Conservation (phyloP, 2,329 filamentous ascomycete species). For the Botrytis aclada region DNA sequence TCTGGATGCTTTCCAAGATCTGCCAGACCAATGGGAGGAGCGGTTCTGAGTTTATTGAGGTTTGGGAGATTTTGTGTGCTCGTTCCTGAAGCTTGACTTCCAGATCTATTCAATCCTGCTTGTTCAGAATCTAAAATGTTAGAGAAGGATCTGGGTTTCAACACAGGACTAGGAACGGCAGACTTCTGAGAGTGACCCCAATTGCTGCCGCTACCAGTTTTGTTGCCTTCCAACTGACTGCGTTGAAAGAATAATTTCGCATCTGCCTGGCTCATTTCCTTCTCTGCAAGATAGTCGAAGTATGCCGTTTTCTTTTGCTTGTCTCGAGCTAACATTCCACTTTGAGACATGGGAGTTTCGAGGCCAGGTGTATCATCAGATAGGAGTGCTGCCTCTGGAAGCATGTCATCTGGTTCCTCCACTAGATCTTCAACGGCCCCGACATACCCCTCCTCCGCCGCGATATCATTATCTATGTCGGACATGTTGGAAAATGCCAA, state of each 20-base stretch:
- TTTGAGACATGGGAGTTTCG: slow-evolving; percentile 27
- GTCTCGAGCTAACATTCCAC: slow-evolving; percentile 57
- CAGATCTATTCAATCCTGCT: slow-evolving; percentile 29
- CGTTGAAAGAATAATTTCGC: slow-evolving; percentile 95
- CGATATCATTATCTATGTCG: slow-evolving; percentile 1
- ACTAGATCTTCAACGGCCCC: slow-evolving; percentile 25
- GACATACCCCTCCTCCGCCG: not conserved
- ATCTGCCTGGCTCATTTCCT: slow-evolving; percentile 89
- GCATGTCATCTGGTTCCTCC: slow-evolving; percentile 29
- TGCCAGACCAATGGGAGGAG: slow-evolving; percentile 33
- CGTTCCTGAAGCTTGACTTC: slow-evolving; percentile 34
- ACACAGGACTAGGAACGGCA: slow-evolving; percentile 33
- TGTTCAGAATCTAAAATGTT: slow-evolving; percentile 30
- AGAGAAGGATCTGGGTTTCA: slow-evolving; percentile 31
- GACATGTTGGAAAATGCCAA: slow-evolving; percentile 1
- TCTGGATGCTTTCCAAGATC: slow-evolving; percentile 36
- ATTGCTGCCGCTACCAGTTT: slow-evolving; percentile 35
- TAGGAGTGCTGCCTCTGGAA: slow-evolving; percentile 33
- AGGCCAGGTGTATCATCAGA: slow-evolving; percentile 29
- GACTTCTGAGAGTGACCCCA: slow-evolving; percentile 35
- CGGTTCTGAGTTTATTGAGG: slow-evolving; percentile 29
- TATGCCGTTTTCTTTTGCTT: slow-evolving; percentile 73
- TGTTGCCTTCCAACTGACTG: slow-evolving; percentile 59
- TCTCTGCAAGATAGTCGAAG: slow-evolving; percentile 91
- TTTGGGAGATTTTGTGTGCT: slow-evolving; percentile 23